A percentile compares a stretch with the other conserved stretches of the same genome.
phyloP scores from a whole-genome alignment of 1,284 basidiomycete genomes.

The Waitea zeae region DNA sequence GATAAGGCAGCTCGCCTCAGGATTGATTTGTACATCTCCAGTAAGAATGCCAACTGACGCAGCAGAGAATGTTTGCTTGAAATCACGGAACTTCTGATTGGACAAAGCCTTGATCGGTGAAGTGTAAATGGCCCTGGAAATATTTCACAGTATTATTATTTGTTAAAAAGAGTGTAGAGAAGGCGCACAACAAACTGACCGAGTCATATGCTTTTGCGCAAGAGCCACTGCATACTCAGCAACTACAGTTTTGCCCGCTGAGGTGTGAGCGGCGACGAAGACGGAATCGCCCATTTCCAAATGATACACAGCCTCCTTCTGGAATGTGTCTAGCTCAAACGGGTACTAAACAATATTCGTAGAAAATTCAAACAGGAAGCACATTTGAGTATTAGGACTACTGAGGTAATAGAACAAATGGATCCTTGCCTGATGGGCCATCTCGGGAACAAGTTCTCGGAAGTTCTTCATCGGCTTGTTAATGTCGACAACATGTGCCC shows the following conservation, averaged over 20 bases:
- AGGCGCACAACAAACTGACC: slow-evolving; percentile 26
- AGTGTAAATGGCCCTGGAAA: slow-evolving; percentile 87
- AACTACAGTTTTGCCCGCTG: slow-evolving; percentile 98
- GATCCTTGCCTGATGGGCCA: slow-evolving; percentile 82
- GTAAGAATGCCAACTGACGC: slow-evolving; percentile 92
- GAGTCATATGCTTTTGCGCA: slow-evolving; percentile 96
- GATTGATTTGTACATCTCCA: slow-evolving; percentile 98
- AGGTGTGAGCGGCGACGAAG: slow-evolving; percentile 98
- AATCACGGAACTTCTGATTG: slow-evolving; percentile 98
- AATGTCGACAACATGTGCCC: slow-evolving; percentile 95
- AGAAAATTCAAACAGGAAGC: slow-evolving; percentile 20
- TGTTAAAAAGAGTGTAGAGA: neutral
- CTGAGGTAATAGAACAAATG: too few species aligned
- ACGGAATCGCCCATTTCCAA: slow-evolving; percentile 96
- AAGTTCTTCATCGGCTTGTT: slow-evolving; percentile 85
- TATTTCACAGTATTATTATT: neutral
- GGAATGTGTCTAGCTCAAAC: slow-evolving; percentile 80
- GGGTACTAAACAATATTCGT: slow-evolving; percentile 73
- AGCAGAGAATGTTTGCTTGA: slow-evolving; percentile 91
- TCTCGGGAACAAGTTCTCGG: slow-evolving; percentile 73
- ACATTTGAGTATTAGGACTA: slow-evolving; percentile 8
- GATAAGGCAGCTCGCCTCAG: slow-evolving; percentile 92
- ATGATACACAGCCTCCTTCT: slow-evolving; percentile 97
- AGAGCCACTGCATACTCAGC: slow-evolving; percentile 98
- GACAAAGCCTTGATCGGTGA: slow-evolving; percentile 98